These are phyloP conservation scores for Canavalia ensiformis DNA, from an alignment of 306 rosid species.

Conservation along the genomic window DNA sequence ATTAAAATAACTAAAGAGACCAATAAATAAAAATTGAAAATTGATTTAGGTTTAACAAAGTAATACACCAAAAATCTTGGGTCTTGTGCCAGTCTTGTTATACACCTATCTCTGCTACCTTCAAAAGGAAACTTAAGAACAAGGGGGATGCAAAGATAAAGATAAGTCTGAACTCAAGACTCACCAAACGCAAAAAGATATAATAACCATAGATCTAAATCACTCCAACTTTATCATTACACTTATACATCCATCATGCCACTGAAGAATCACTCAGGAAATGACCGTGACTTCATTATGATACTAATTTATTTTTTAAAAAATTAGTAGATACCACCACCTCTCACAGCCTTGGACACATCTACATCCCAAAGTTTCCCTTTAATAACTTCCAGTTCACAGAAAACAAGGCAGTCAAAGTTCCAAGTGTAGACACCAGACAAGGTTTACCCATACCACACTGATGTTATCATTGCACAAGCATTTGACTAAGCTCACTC, in stretches of 20 bases:
- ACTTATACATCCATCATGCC: constrained; percentile 25
- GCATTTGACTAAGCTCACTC: constrained; percentile 13
- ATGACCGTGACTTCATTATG: too few species aligned
- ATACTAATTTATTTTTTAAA: not conserved
- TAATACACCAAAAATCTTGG: constrained; percentile 18
- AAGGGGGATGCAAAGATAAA: not conserved
- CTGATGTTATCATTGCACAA: not conserved
- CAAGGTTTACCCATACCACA: not conserved
- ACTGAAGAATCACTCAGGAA: not conserved
- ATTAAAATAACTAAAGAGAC: not conserved
- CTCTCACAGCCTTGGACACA: too few species aligned
- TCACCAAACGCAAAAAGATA: constrained; percentile 1
- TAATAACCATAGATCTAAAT: constrained; percentile 7
- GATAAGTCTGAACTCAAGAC: constrained; percentile 33
- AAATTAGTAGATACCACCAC: too few species aligned
- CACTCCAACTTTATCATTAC: constrained; percentile 1
- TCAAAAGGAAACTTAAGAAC: constrained; percentile 10
- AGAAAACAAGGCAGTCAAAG: not conserved
- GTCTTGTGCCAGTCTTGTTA: not conserved
- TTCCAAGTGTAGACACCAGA: constrained; percentile 4
- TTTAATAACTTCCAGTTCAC: not conserved
- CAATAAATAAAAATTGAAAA: not conserved
- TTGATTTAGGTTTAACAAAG: not conserved
- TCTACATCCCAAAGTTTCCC: too few species aligned
- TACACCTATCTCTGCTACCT: constrained; percentile 21